Evolutionary conservation across 805 yeast species (phyloP), one percentile per base, ranked within the genome.

Genomic region (Candida maris): DNA sequence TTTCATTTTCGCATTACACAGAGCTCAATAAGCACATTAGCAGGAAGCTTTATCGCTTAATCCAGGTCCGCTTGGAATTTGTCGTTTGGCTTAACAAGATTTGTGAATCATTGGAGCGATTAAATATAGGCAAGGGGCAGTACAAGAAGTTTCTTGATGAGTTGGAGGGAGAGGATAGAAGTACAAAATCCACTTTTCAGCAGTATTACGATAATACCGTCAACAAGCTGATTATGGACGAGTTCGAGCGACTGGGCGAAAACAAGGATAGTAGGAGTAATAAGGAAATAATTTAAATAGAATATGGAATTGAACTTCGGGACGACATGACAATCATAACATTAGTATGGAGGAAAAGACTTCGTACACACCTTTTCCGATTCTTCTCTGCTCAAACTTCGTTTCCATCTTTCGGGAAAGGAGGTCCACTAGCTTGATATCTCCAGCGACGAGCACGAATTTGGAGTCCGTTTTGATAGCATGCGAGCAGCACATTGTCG

Each of bases 21-120:
- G 56, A 55, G 12, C 68, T 84, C 37, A 85, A 85, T 58, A 75
- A 74, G 59, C 61, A 60, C 3, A 78, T 83, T 5, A 81, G 89
- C 10, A 66, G 85, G 35, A 61, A 63, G 28, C 55, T 83, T 14
- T 85, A 85, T 53, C 59, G 59, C 14, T 26, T 44, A 10, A 38
- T 59, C 1, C 18, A 35, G 3, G 23, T 29, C 7, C 43, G 48
- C 20, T 20, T 37, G 7, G 38, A 38, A 20, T 45, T 48, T 16
- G 36, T 52, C 12, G 36, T 39, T 14, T 53, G 57, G 49, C 30
- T 61, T 15, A 56, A 53, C 30, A 45, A 47, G 24, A 16, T 59
- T 8, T 34, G 55, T 4, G 67, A 62, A 41, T 30, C 53, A 19
- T 45, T 52, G 22, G 66, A 62, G 37, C 41, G 67, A 20, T 52